Evolutionary conservation across 805 yeast genomes (phyloP), one percentile per base, ranked within the genome.

Genomic region (Sugiyamaella floridensis): DNA sequence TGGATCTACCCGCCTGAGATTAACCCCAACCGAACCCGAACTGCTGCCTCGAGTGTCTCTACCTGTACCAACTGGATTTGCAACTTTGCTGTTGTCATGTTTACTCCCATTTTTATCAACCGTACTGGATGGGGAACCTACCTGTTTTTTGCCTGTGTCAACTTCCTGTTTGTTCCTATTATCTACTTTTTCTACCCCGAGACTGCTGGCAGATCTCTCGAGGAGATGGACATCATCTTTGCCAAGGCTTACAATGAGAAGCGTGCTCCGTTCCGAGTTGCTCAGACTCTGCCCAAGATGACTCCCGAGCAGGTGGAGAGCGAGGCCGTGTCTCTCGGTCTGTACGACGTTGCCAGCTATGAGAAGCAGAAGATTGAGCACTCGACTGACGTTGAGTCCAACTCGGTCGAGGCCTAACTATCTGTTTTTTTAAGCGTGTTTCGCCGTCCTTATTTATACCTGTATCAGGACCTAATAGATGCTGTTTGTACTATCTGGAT

Each of bases 131-230:
- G 85, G 78, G 86, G 85, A 55, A 77, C 84, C 54, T 86, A 84
- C 68, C 67, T 84, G 48, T 79, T 86, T 69, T 86, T 86, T 67
- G 86, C 87, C 8, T 65, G 71, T 32, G 74, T 85, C 57, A 85
- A 85, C 72, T 76, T 77, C 63, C 56, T 55, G 45, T 83, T 80
- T 71, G 67, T 81, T 50, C 86, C 88, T 32, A 69, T 83, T 55
- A 80, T 80, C 56, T 82, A 71, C 76, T 76, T 83, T 71, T 79
- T 76, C 68, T 85, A 82, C 67, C 92, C 90, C 43, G 92, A 85
- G 71, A 84, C 89, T 44, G 81, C 85, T 32, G 88, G 89, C 48
- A 77, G 88, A 66, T 75, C 85, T 40, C 75, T 85, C 68, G 90
- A 85, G 67, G 88, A 83, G 63, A 78, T 85, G 66, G 90, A 85